A percentile compares a stretch with the other conserved stretches of the same genome.
These are phyloP conservation scores for Oryza officinalis DNA, from an alignment of 176 grass and related monocot species.

Conservation along the genomic window DNA sequence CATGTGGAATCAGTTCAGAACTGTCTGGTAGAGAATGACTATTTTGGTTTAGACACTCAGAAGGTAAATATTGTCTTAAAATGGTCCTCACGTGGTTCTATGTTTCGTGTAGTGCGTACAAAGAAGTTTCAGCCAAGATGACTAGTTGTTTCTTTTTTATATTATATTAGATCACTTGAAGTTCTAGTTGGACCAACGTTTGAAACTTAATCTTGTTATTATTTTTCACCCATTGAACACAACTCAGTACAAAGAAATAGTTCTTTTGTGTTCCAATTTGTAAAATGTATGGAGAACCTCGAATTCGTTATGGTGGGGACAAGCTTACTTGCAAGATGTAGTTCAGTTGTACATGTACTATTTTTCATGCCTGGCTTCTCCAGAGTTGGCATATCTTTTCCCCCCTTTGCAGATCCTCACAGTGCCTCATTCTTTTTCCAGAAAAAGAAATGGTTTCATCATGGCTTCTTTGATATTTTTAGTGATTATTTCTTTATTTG, in stretches of 20 bases:
- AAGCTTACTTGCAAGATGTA: neutral
- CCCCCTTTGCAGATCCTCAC: neutral
- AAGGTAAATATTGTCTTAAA: slow-evolving; percentile 54
- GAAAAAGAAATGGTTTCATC: neutral
- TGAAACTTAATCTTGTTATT: neutral
- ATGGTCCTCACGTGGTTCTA: neutral
- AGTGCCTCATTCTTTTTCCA: neutral
- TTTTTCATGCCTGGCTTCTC: neutral
- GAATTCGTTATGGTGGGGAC: neutral
- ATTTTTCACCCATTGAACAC: neutral
- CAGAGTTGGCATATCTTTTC: neutral
- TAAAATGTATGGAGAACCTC: neutral
- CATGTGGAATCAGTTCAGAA: slow-evolving; percentile 53
- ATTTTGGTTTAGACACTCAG: slow-evolving; percentile 67
- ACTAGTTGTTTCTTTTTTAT: neutral
- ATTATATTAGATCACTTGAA: neutral
- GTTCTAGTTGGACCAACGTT: neutral
- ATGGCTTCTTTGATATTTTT: neutral
- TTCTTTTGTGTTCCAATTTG: neutral
- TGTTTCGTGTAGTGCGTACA: neutral
- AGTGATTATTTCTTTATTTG: neutral
- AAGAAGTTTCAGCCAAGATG: neutral
- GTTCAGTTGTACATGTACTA: neutral
- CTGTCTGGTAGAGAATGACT: slow-evolving; percentile 58
- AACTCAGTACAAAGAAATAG: neutral